Evolutionary conservation across 352 stramenopile species (phyloP).

Genomic region (Globisporangium radiosum): DNA sequence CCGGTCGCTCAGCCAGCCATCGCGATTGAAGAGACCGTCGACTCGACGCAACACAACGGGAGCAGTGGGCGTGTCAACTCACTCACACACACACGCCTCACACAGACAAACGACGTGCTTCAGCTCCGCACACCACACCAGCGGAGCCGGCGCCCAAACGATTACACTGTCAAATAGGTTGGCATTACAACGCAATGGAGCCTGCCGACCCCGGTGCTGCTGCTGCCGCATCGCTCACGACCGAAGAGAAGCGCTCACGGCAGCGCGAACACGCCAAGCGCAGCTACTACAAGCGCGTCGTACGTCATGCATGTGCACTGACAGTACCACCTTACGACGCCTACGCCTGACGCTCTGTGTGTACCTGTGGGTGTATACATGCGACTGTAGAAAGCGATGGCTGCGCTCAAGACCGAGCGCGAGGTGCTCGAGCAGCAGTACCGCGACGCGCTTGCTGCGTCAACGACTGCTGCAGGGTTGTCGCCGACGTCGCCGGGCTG

Average conservation of each 20-base stretch:
- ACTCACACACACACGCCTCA: too few relatives aligned
- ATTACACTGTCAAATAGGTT: background rate
- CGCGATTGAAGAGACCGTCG: too few relatives aligned
- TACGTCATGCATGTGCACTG: slow-evolving; percentile 17
- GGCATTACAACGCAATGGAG: slow-evolving; percentile 22
- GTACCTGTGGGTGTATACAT: background rate
- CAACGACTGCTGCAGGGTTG: background rate
- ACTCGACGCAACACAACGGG: too few relatives aligned
- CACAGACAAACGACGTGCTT: too few relatives aligned
- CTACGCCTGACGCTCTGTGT: background rate
- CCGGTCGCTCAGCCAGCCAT: too few relatives aligned
- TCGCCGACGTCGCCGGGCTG: slow-evolving; percentile 9
- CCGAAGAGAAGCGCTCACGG: slow-evolving; percentile 4
- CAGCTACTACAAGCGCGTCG: slow-evolving; percentile 73
- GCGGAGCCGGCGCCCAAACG: background rate
- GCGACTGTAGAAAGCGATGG: slow-evolving; percentile 37
- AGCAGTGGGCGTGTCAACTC: too few relatives aligned
- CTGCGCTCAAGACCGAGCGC: slow-evolving; percentile 38
- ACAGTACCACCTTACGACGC: too few relatives aligned
- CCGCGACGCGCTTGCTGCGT: slow-evolving; percentile 23
- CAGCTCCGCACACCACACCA: background rate
- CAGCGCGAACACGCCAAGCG: slow-evolving; percentile 54
- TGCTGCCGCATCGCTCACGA: background rate
- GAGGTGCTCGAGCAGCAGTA: slow-evolving; percentile 33
- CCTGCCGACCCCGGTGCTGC: background rate